A percentile compares a stretch with the other conserved stretches of the same genome.
Conservation (phyloP, 352 stramenopile genomes). For the Globisporangium uncinulatum region DNA sequence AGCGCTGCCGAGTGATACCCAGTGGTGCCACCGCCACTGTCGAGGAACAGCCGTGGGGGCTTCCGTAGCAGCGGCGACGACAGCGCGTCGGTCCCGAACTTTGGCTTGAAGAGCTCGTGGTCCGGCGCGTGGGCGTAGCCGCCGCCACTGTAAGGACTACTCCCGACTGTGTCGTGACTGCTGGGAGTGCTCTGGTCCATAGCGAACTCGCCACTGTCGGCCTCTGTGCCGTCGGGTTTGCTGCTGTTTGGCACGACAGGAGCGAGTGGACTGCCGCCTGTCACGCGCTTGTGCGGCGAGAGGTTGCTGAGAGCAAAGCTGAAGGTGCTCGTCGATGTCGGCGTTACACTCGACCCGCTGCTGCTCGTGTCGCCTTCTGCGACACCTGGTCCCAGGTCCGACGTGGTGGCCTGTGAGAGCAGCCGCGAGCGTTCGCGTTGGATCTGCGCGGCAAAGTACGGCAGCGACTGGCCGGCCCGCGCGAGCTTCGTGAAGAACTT, state of each 20-base stretch:
- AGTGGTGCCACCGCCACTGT: no score
- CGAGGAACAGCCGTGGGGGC: not conserved
- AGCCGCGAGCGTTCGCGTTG: slow-evolving; percentile 59
- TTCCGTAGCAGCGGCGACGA: slow-evolving; percentile 15
- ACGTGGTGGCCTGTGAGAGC: slow-evolving; percentile 28
- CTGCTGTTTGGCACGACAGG: not conserved
- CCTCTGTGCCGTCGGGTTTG: not conserved
- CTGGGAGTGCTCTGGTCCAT: not conserved
- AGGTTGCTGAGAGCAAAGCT: slow-evolving; percentile 31
- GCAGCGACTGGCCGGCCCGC: slow-evolving; percentile 61
- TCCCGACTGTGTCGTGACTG: not conserved
- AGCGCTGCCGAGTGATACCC: not conserved
- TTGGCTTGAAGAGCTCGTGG: slow-evolving; percentile 10
- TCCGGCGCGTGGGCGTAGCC: slow-evolving; percentile 6
- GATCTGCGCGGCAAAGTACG: slow-evolving; percentile 75
- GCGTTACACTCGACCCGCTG: slow-evolving; percentile 29
- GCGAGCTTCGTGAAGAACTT: slow-evolving; percentile 89
- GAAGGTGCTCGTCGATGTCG: slow-evolving; percentile 29
- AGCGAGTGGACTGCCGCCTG: not conserved
- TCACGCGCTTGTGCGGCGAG: slow-evolving; percentile 40
- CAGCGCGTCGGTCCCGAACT: slow-evolving; percentile 9
- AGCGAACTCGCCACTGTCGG: not conserved
- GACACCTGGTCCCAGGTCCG: not conserved
- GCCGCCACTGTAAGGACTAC: not conserved
- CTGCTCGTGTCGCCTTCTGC: not conserved